Base-by-base conservation (phyloP, 805 yeast genomes). In the Hemisphaericaspora nanyangensis region DNA sequence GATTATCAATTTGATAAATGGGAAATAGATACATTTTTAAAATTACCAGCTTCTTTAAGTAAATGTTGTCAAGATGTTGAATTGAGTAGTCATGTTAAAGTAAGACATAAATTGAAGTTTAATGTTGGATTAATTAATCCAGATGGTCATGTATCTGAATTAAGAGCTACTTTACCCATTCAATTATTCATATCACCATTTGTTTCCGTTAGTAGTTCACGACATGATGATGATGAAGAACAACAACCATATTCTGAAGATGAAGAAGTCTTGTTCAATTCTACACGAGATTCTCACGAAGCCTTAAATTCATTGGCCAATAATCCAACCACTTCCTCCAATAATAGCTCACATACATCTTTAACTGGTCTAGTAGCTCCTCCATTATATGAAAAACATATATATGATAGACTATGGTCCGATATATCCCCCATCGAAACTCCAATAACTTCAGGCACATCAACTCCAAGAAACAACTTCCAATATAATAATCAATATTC, bases 131-230 rank as follows among this genome's bases (percentile, higher is more conserved):
- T 93, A 46, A 61, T 79, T 29, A 91, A 93, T 55, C 84, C 95
- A 0, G 97, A 89, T 58, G 96, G 96, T 3, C 98, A 91, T 55
- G 80, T 83, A 3, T 87, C 96, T 0, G 97, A 90, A 58, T 68
- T 91, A 36, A 71, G 98, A 24, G 97, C 97, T 0, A 83, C 96
- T 0, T 67, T 91, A 46, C 98, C 98, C 0, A 70, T 91, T 4
- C 76, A 73, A 20, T 58, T 87, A 25, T 86, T 83, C 58, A 82
- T 88, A 18, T 72, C 79, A 5, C 97, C 98, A 6, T 85, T 85
- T 57, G 85, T 93, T 5, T 76, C 91, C 1, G 70, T 91, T 13
- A 68, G 77, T 13, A 81, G 83, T 2, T 66, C 58, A 45, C 59
- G 29, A 4, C 36, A 40, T 25, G 44, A 40, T n/a, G 44, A 40